A percentile compares a stretch with the other conserved stretches of the same genome.
These are phyloP conservation scores for Aspergillus aculeatus DNA, from an alignment of 2,329 filamentous ascomycete species.

Conservation along the genomic window DNA sequence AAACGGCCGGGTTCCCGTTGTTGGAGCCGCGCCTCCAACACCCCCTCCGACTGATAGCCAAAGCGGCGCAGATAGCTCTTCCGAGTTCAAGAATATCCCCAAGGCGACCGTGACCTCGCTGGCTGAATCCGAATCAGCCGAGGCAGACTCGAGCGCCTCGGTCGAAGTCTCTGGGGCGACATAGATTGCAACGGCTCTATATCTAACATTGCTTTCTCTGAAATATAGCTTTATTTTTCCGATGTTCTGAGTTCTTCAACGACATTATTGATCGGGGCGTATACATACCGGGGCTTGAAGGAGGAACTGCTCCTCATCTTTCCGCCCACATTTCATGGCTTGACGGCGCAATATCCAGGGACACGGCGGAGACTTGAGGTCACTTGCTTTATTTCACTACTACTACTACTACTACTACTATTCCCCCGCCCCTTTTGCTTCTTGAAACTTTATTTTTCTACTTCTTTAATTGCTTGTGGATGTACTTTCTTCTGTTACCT, in stretches of 20 bases:
- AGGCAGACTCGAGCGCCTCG: constrained; percentile 25
- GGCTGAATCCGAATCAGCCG: constrained; percentile 31
- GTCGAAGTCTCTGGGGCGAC: constrained; percentile 28
- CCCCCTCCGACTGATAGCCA: constrained; percentile 67
- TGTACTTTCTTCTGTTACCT: constrained; percentile 17
- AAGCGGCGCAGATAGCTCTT: constrained; percentile 53
- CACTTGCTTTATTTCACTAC: constrained; percentile 19
- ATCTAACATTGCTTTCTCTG: constrained; percentile 21
- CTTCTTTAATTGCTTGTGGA: constrained; percentile 15
- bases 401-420: constrained; percentile 11
- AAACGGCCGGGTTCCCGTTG: constrained; percentile 50
- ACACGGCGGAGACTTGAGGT: constrained; percentile 19
- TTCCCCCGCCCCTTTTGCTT: constrained; percentile 9
- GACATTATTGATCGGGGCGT: constrained; percentile 35
- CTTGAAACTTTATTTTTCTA: constrained; percentile 12
- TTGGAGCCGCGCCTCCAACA: constrained; percentile 61
- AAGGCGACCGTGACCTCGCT: constrained; percentile 36
- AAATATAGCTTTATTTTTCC: constrained; percentile 25
- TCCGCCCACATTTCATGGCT: constrained; percentile 29
- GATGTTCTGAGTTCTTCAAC: constrained; percentile 23
- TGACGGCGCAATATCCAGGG: constrained; percentile 34
- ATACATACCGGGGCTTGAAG: constrained; percentile 39
- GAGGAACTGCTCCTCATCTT: constrained; percentile 26
- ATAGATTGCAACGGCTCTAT: constrained; percentile 15
- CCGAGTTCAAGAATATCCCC: constrained; percentile 36